Conservation (phyloP, 208 protist genomes). For the Trypanosoma avium region DNA sequence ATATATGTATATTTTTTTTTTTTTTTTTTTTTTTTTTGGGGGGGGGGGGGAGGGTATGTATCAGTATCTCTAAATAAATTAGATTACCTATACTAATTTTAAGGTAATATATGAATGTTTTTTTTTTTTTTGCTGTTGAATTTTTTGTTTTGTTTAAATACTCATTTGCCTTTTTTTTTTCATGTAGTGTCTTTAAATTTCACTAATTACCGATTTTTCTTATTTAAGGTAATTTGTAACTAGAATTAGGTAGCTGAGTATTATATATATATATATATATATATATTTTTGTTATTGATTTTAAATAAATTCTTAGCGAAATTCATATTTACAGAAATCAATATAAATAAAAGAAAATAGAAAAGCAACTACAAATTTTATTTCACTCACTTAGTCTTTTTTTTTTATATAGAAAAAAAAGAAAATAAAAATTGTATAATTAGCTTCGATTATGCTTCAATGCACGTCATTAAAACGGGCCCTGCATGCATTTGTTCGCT, state of each 20-base stretch:
- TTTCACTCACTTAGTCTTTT: too few relatives aligned
- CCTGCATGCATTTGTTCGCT: slow-evolving; percentile 88
- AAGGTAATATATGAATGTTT: too few relatives aligned
- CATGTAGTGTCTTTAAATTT: not conserved
- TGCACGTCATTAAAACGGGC: slow-evolving; percentile 23
- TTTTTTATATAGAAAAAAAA: slow-evolving; percentile 8
- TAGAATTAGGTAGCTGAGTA: not conserved
- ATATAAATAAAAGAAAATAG: too few relatives aligned
- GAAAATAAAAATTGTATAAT: not conserved
- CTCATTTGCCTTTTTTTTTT: not conserved
- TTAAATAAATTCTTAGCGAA: too few relatives aligned
- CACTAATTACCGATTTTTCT: too few relatives aligned
- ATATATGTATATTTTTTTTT: too few relatives aligned
- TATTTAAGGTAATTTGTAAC: too few relatives aligned
- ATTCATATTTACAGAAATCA: too few relatives aligned
- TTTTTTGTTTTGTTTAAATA: not conserved
- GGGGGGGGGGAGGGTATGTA: not conserved
- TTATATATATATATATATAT: not conserved
- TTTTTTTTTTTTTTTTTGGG: slow-evolving; percentile 7
- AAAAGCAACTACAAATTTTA: too few relatives aligned
- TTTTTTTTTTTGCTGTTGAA: not conserved
- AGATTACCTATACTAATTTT: too few relatives aligned
- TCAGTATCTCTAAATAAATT: too few relatives aligned
- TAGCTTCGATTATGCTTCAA: slow-evolving; percentile 18
- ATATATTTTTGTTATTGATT: slow-evolving; percentile 6